A percentile compares a stretch with the other conserved stretches of the same genome.
phyloP scores from a whole-genome alignment of 2,329 filamentous ascomycete species.

The Cadophora sp. region DNA sequence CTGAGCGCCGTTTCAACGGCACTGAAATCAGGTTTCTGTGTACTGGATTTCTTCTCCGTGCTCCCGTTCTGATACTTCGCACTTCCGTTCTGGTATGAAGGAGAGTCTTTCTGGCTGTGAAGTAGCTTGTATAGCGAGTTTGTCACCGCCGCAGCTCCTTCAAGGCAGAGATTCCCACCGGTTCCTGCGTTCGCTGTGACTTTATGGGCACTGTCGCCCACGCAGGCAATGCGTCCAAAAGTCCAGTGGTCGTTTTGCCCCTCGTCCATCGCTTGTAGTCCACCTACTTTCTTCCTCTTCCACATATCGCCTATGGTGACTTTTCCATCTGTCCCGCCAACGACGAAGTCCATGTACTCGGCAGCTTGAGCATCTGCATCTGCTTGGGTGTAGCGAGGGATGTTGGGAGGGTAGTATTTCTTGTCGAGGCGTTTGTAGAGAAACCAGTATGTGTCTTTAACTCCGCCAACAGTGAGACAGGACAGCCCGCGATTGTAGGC shows the following conservation, averaged over 20 bases:
- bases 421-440: slow-evolving; percentile 29
- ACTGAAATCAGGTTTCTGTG: neutral
- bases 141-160: slow-evolving; percentile 45
- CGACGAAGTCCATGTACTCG: slow-evolving; percentile 5
- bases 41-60: neutral
- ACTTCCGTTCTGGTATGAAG: neutral
- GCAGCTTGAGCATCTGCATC: slow-evolving; percentile 26
- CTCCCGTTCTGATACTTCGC: neutral
- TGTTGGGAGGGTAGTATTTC: slow-evolving; percentile 24
- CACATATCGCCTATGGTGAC: slow-evolving; percentile 32
- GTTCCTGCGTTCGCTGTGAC: slow-evolving; percentile 42
- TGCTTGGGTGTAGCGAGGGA: slow-evolving; percentile 33
- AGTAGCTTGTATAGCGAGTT: slow-evolving; percentile 36
- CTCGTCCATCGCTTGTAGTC: slow-evolving; percentile 32
- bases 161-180: slow-evolving; percentile 49
- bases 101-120: neutral
- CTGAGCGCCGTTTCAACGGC: slow-evolving; percentile 17
- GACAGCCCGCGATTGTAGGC: slow-evolving; percentile 27
- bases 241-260: slow-evolving; percentile 32
- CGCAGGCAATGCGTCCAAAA: slow-evolving; percentile 32
- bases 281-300: slow-evolving; percentile 19
- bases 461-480: slow-evolving; percentile 28
- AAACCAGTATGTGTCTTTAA: slow-evolving; percentile 30
- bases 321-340: slow-evolving; percentile 19
- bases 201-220: slow-evolving; percentile 37